These are phyloP conservation scores for Acarospora socialis DNA, from an alignment of 2,329 filamentous ascomycete species.

Conservation along the genomic window DNA sequence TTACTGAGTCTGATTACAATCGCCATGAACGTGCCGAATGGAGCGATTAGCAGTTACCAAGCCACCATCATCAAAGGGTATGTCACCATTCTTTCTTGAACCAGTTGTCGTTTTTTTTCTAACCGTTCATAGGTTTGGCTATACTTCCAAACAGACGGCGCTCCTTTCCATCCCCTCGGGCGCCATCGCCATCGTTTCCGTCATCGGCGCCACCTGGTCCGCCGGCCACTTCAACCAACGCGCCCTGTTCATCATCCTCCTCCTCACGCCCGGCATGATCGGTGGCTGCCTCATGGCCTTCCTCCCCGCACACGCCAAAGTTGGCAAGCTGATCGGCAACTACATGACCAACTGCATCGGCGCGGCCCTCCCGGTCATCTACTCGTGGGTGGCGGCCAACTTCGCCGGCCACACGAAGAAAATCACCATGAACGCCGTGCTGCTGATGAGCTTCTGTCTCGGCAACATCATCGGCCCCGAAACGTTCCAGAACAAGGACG, in stretches of 20 bases:
- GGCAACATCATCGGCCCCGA: constrained; percentile 33
- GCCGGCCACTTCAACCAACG: constrained; percentile 27
- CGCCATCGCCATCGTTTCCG: constrained; percentile 27
- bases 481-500: constrained; percentile 29
- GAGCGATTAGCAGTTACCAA: too few species aligned
- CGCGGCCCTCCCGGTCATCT: constrained; percentile 29
- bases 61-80: too few species aligned
- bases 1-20: constrained; percentile 36
- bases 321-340: constrained; percentile 28
- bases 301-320: constrained; percentile 22
- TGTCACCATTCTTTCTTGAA: too few species aligned
- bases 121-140: constrained; percentile 26
- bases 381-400: constrained; percentile 35
- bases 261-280: constrained; percentile 32
- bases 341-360: constrained; percentile 33
- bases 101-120: too few species aligned
- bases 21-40: constrained; percentile 27
- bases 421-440: constrained; percentile 31
- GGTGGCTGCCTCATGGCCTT: constrained; percentile 31
- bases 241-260: constrained; percentile 28
- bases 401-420: constrained; percentile 37
- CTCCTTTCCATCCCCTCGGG: constrained; percentile 32
- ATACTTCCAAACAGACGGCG: constrained; percentile 27
- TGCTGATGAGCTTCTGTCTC: constrained; percentile 28
- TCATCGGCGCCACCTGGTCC: constrained; percentile 25